phyloP scores from a whole-genome alignment of 768 basidiomycete species.

The Fomitopsis pulvina region DNA sequence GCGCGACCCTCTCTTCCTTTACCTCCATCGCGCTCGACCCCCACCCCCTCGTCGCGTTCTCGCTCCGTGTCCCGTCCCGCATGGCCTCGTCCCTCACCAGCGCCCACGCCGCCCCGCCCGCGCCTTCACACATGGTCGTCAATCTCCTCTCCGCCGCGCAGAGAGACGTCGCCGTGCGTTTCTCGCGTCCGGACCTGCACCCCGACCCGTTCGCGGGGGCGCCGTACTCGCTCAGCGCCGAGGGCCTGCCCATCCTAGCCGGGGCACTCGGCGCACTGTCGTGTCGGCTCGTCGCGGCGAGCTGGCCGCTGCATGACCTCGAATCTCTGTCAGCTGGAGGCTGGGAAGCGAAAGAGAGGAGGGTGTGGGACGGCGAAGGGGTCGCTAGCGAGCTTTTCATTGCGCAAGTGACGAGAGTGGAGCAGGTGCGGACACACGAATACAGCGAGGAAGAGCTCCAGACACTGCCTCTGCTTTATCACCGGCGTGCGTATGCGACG shows the following conservation, averaged over 20 bases:
- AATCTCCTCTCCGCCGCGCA: constrained; percentile 75
- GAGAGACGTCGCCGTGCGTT: constrained; percentile 51
- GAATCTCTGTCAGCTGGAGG: constrained; percentile 26
- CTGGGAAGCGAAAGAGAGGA: constrained; percentile 7
- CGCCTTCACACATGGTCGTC: constrained; percentile 53
- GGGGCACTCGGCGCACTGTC: constrained; percentile 64
- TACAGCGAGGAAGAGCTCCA: constrained; percentile 18
- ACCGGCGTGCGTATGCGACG: constrained; percentile 53
- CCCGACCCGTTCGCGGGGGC: constrained; percentile 48
- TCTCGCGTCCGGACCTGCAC: constrained; percentile 68
- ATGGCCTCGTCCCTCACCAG: constrained; percentile 61
- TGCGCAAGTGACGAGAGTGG: constrained; percentile 65
- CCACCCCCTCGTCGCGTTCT: constrained; percentile 81
- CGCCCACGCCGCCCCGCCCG: constrained; percentile 14
- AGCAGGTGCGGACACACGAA: constrained; percentile 27
- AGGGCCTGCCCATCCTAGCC: constrained; percentile 54
- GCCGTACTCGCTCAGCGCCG: constrained; percentile 35
- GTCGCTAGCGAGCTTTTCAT: constrained; percentile 71
- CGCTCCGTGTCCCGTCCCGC: constrained; percentile 82
- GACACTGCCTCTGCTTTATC: constrained; percentile 56
- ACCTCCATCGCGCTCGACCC: constrained; percentile 89
- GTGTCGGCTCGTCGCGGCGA: constrained; percentile 57
- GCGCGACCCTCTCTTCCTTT: constrained; percentile 92
- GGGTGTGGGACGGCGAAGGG: constrained; percentile 24
- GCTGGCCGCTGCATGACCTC: constrained; percentile 57